These are phyloP conservation scores for Podospora didyma DNA, from an alignment of 495 filamentous ascomycete species.

Conservation along the genomic window DNA sequence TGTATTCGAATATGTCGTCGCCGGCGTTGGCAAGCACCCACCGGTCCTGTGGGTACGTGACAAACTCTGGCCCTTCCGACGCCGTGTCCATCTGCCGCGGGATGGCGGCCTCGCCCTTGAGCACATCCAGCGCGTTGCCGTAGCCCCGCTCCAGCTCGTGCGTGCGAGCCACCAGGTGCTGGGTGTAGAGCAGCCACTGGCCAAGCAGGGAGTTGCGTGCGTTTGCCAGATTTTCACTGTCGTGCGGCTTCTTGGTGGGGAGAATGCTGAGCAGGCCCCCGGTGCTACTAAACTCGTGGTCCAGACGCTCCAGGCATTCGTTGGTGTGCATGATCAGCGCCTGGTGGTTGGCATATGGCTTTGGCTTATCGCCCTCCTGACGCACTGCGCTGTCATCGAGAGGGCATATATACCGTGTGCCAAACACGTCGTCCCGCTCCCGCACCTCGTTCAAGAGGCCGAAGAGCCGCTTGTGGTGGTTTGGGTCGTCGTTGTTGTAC, in stretches of 20 bases:
- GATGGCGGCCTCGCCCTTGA: constrained; percentile 45
- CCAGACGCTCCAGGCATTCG: constrained; percentile 48
- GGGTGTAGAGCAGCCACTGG: constrained; percentile 45
- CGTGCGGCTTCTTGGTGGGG: constrained; percentile 31
- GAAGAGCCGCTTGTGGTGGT: constrained; percentile 41
- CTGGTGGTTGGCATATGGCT: constrained; percentile 44
- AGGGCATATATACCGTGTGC: constrained; percentile 41
- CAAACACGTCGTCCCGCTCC: constrained; percentile 31
- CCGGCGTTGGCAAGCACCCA: constrained; percentile 50
- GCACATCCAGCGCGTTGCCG: constrained; percentile 41
- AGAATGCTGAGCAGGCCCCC: constrained; percentile 48
- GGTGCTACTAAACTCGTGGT: constrained; percentile 48
- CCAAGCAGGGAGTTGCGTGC: constrained; percentile 43
- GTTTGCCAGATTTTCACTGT: constrained; percentile 24
- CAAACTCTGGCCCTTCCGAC: constrained; percentile 30
- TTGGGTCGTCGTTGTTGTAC: constrained; percentile 42
- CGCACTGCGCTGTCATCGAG: constrained; percentile 22
- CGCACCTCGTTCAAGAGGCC: constrained; percentile 43
- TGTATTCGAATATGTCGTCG: constrained; percentile 39
- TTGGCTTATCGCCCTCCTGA: constrained; percentile 10
- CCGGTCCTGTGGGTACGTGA: constrained; percentile 47
- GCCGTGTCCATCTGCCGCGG: constrained; percentile 35
- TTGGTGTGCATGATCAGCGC: constrained; percentile 50
- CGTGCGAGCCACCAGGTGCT: constrained; percentile 43
- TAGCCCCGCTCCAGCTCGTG: constrained; percentile 49